Evolutionary conservation across 164 flowering plant genomes (phyloP), one percentile per base, ranked within the genome.

Genomic region (Piper longum): DNA sequence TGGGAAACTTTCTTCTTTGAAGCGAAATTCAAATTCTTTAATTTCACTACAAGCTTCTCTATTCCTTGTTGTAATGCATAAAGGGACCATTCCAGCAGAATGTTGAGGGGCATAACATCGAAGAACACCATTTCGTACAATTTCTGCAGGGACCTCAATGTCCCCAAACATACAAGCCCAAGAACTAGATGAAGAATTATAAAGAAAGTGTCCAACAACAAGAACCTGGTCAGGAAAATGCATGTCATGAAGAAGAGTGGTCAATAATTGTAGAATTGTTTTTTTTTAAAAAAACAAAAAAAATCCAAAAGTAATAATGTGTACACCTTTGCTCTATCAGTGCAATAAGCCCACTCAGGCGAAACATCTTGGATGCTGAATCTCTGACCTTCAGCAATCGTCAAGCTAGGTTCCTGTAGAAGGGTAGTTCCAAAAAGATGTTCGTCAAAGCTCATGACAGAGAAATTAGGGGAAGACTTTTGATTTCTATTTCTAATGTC

Each of bases 151-250:
- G 78, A 89, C 89, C 79, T 95, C 95, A 76, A 72, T 74, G 67
- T 86, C 88, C 65, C 96, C 97, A 75, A 95, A 87, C 99, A 90
- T 85, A 69, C 97, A 95, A 41, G 67, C 62, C 97, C 96, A 95
- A 26, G 72, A 41, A 75, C 69, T 68, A 45, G 80, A 83, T 45
- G 85, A 83, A 26, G 95, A 82, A 76, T 83, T 77, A 69, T 89
- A 90, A 36, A 90, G 85, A 76, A 95, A 90, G 52, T 91, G 83
- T 60, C 99, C 99, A 72, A 81, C 69, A 73, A 95, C 80, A 66
- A 95, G 67, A 64, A 95, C 85, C 99, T 95, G 91, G 83, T 26
- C 36, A 43, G 51, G 56, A 64, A 67, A 63, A n/a, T 44, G 9
- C 16, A 54, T 12, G 52, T 68, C 48, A 72, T 56, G 42, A 42